Base-by-base conservation (phyloP, 106 monocot species). In the Gastrodia elata region DNA sequence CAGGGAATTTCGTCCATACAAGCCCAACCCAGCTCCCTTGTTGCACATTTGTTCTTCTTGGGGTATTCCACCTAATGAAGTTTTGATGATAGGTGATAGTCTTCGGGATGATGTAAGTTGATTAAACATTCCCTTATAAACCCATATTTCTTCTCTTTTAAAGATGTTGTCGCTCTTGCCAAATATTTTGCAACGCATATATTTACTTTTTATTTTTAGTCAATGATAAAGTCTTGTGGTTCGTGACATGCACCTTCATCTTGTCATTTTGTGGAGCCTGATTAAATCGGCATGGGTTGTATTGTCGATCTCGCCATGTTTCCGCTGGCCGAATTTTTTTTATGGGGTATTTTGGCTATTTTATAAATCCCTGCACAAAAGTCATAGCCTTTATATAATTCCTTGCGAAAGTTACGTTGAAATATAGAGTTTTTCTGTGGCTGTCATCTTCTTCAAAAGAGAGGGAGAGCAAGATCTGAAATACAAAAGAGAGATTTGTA, bases 51-150 rank as follows among this genome's bases (percentile, higher is more conserved):
- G 98, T 73, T 78, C 81, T 33, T 78, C 82, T 75, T 98, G 98
- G 98, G 77, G 78, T 68, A 61, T 92, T 68, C 80, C 87, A 24
- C 86, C 98, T 44, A 84, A 64, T 79, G 93, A 98, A 79, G 91
- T 98, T 30, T 82, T 98, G 74, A 98, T 98, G 98, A 73, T 98
- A 71, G 98, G 98, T 33, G 98, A 98, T 70, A 93, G 98, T 78
- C 91, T 89, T 39, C 77, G 76, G 57, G 98, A 98, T 89, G 98
- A 98, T 84, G 98, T 98, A 71, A 93, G 90, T 82, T 39, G 4
- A 58, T 34, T 27, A 14, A 67, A 67, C 16, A 1, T 52, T 67
- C 38, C 38, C n/a, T 67, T 33, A 18, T 30, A 30, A 61, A 2
- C 10, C 61, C 32, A 61, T 32, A n/a, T 32, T 61, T 55, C 22